Percentiles rank a stretch among this genome's conserved stretches.
These are phyloP conservation scores for Scutellaria galericulata DNA, from an alignment of 257 asterid species.

Conservation along the genomic window DNA sequence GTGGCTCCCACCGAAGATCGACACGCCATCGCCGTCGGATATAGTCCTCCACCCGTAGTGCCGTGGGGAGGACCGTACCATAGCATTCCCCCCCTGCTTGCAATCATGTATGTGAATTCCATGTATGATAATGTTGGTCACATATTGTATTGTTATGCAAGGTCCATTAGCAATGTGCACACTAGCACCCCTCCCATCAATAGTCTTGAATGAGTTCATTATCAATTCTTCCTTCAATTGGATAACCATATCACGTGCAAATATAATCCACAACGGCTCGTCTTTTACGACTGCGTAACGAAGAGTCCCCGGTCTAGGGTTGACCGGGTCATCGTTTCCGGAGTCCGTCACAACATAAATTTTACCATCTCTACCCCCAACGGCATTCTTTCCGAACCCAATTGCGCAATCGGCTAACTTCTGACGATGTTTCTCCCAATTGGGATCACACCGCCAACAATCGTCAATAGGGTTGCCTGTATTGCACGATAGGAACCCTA, in stretches of 20 bases:
- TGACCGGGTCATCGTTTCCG: conserved; percentile 52
- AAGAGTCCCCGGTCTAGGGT: conserved; percentile 76
- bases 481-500: conserved; percentile 69
- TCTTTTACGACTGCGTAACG: conserved; percentile 69
- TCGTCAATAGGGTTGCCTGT: conserved; percentile 87
- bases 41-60: conserved; percentile 77
- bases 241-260: conserved; percentile 78
- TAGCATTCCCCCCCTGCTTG: conserved; percentile 76
- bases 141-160: conserved; percentile 76
- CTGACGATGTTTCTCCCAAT: conserved; percentile 74
- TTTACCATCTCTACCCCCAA: conserved; percentile 69
- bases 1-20: conserved; percentile 72
- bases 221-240: conserved; percentile 75
- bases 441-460: conserved; percentile 79
- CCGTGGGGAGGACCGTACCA: conserved; percentile 67
- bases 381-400: conserved; percentile 78
- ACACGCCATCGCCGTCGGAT: conserved; percentile 87
- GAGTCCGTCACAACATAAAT: conserved; percentile 72
- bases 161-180: conserved; percentile 88
- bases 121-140: conserved; percentile 74
- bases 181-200: conserved; percentile 82
- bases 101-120: conserved; percentile 82
- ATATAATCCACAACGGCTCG: conserved; percentile 78
- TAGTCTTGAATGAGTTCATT: conserved; percentile 84
- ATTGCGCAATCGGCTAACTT: conserved; percentile 74